Evolutionary conservation across 352 stramenopile species (phyloP).

Genomic region (Elongisporangium anandrum): DNA sequence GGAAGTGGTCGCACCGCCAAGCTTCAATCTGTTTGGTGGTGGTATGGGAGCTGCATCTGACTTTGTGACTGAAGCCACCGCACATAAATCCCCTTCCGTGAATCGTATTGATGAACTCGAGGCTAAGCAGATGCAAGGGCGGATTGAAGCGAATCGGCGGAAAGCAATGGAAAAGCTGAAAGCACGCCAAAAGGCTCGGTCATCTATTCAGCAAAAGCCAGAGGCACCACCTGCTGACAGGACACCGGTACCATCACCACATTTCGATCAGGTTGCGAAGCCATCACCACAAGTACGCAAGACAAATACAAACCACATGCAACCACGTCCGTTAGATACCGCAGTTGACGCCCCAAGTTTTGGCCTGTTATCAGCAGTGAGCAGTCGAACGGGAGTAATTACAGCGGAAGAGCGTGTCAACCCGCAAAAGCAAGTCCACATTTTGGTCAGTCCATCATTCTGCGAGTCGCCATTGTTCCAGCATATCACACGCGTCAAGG

Average conservation of each 20-base stretch:
- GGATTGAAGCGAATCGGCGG: conserved; percentile 67
- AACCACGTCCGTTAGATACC: background rate
- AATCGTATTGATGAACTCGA: conserved; percentile 5
- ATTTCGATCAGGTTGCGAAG: background rate
- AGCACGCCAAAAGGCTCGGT: background rate
- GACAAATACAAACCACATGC: background rate
- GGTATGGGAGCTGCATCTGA: conserved; percentile 4
- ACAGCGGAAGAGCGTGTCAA: background rate
- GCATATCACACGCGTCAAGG: conserved; percentile 12
- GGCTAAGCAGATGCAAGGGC: conserved; percentile 23
- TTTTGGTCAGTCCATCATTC: conserved; percentile 30
- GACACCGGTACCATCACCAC: background rate
- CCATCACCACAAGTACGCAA: background rate
- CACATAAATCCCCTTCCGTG: background rate
- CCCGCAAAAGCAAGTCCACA: conserved; percentile 2
- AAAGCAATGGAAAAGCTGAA: conserved; percentile 58
- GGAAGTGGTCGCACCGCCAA: conserved; percentile 8
- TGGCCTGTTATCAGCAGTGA: background rate
- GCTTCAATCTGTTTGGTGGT: conserved; percentile 16
- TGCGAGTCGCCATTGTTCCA: conserved; percentile 19
- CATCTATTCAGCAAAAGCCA: background rate
- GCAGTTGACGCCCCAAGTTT: background rate
- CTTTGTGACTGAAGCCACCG: conserved; percentile 5
- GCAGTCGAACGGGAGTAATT: background rate
- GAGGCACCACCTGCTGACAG: background rate